Percentiles rank a stretch among this genome's conserved stretches.
phyloP scores from a whole-genome alignment of 495 filamentous ascomycete species.

The Podospora comata region DNA sequence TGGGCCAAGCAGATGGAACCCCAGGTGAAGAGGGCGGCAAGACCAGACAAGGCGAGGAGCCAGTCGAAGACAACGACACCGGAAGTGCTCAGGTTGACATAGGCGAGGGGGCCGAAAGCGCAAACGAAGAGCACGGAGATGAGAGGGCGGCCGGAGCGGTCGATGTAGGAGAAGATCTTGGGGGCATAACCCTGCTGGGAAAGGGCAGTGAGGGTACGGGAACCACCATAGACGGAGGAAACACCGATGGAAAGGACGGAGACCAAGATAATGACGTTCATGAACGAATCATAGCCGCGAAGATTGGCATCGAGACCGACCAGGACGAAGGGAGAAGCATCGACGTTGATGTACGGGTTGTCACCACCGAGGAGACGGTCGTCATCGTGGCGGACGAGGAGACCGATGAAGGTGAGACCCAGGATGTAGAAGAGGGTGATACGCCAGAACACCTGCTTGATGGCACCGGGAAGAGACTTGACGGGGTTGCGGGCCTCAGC shows the following conservation, averaged over 20 bases:
- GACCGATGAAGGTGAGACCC: constrained; percentile 67
- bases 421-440: constrained; percentile 72
- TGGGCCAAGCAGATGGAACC: constrained; percentile 71
- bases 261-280: constrained; percentile 71
- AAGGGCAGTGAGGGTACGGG: constrained; percentile 64
- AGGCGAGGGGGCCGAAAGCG: constrained; percentile 53
- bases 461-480: constrained; percentile 61
- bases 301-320: constrained; percentile 66
- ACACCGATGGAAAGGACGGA: constrained; percentile 67
- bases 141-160: constrained; percentile 57
- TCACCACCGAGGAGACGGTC: constrained; percentile 49
- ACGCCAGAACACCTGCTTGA: constrained; percentile 75
- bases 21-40: constrained; percentile 71
- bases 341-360: constrained; percentile 48
- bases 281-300: constrained; percentile 62
- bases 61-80: constrained; percentile 56
- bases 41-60: constrained; percentile 67
- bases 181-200: constrained; percentile 57
- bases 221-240: constrained; percentile 64
- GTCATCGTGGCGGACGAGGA: constrained; percentile 63
- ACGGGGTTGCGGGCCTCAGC: constrained; percentile 65
- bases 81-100: constrained; percentile 49
- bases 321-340: constrained; percentile 73
- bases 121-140: constrained; percentile 44
- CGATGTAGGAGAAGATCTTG: constrained; percentile 57